phyloP scores from a whole-genome alignment of 768 basidiomycete genomes.

The Kwoniella pini region DNA sequence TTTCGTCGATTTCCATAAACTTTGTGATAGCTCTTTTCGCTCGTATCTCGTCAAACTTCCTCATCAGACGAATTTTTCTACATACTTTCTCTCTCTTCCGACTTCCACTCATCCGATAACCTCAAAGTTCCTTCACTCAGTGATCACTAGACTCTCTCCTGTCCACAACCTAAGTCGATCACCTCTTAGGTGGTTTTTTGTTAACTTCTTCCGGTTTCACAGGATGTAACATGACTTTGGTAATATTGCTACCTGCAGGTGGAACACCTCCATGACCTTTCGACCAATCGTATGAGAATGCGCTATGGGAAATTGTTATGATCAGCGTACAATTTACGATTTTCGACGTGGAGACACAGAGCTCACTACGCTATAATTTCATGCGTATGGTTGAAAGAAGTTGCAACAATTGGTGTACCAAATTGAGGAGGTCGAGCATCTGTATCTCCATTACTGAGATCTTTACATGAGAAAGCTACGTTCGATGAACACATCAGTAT shows the following conservation, averaged over 20 bases:
- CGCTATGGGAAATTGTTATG: conserved; percentile 46
- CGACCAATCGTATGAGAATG: conserved; percentile 90
- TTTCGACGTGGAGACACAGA: background rate
- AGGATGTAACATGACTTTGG: conserved; percentile 58
- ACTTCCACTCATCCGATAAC: too few relatives aligned
- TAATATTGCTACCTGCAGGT: conserved; percentile 54
- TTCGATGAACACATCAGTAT: too few relatives aligned
- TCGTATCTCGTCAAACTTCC: too few relatives aligned
- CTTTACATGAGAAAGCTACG: conserved; percentile 50
- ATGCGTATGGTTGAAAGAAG: conserved; percentile 82
- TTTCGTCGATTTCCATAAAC: too few relatives aligned
- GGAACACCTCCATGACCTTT: conserved; percentile 87
- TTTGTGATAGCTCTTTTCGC: too few relatives aligned
- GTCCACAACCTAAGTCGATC: too few relatives aligned
- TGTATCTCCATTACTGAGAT: conserved; percentile 48
- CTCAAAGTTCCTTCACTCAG: too few relatives aligned
- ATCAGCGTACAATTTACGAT: background rate
- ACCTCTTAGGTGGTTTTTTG: conserved; percentile 47
- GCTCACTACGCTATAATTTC: conserved; percentile 77
- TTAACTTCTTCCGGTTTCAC: conserved; percentile 58
- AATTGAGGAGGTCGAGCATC: conserved; percentile 42
- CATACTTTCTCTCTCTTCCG: too few relatives aligned
- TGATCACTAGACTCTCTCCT: too few relatives aligned
- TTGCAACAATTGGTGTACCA: conserved; percentile 69
- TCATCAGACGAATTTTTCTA: too few relatives aligned